phyloP scores from a whole-genome alignment of 345 rosid species.

The Ricinus communis region DNA sequence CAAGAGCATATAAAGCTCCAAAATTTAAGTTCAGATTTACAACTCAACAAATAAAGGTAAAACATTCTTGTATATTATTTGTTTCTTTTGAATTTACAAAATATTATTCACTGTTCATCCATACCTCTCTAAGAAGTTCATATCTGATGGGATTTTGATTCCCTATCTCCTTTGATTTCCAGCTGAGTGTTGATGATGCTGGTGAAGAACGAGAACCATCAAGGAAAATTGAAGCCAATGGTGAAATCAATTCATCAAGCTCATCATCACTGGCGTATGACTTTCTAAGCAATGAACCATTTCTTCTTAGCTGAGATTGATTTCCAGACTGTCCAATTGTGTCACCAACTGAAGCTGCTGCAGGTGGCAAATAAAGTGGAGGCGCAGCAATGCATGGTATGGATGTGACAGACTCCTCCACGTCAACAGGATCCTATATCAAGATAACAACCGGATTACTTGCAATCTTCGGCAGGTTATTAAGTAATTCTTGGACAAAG shows the following conservation, averaged over 20 bases:
- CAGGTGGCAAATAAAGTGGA: slow-evolving; percentile 59
- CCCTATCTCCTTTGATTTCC: slow-evolving; percentile 40
- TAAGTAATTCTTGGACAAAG: too few relatives aligned
- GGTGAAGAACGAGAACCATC: slow-evolving; percentile 36
- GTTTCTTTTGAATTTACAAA: slow-evolving; percentile 1
- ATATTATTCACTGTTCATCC: slow-evolving; percentile 56
- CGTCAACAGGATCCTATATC: slow-evolving; percentile 47
- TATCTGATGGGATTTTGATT: slow-evolving; percentile 49
- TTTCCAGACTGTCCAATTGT: slow-evolving; percentile 45
- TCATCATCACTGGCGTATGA: slow-evolving; percentile 85
- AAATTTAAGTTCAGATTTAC: slow-evolving; percentile 29
- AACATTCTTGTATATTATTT: slow-evolving; percentile 12
- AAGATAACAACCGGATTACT: slow-evolving; percentile 11
- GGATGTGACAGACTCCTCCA: slow-evolving; percentile 40
- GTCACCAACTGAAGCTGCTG: slow-evolving; percentile 45
- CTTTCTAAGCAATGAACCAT: slow-evolving; percentile 61
- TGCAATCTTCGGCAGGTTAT: background rate
- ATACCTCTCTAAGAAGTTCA: slow-evolving; percentile 73
- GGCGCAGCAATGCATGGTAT: slow-evolving; percentile 64
- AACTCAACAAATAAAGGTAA: background rate
- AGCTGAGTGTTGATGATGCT: slow-evolving; percentile 27
- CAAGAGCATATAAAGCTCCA: slow-evolving; percentile 2
- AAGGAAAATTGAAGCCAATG: slow-evolving; percentile 52
- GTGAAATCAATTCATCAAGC: slow-evolving; percentile 81
- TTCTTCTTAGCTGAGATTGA: slow-evolving; percentile 48